Evolutionary conservation across 495 filamentous ascomycete genomes (phyloP), one percentile per base, ranked within the genome.

Genomic region (Penicillium coprophilum): DNA sequence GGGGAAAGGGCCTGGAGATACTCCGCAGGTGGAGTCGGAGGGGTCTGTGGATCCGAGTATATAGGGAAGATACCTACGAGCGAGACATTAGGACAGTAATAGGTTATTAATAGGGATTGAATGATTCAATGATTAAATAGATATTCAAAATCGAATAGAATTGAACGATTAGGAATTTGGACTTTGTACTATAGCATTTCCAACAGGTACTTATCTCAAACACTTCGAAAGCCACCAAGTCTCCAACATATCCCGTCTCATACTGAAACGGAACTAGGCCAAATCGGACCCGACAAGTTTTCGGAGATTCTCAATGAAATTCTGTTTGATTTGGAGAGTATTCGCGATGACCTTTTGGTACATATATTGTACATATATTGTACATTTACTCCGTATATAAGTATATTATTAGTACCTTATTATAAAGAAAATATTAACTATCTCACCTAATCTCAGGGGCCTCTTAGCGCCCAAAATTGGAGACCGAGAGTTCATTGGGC

Each of bases 181-280:
- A n/a, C n/a, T n/a, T n/a, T n/a, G n/a, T n/a, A n/a, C n/a, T n/a
- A n/a, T n/a, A n/a, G n/a, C n/a, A n/a, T n/a, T n/a, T n/a, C n/a
- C n/a, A n/a, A n/a, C n/a, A n/a, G n/a, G n/a, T n/a, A n/a, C n/a
- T n/a, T 27, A 27, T 27, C 34, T 38, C 34, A 38, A 38, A 17
- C 34, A 38, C 34, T 43, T 43, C 17, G 17, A 43, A 43, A 50
- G 30, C 34, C 30, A 30, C 28, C 15, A 17, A 38, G 34, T 23
- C n/a, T n/a, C 10, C 9, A 21, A 21, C 17, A 34, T 6, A 44
- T 3, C 57, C 53, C 48, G 65, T 68, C 60, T 65, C 60, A 68
- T 53, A 50, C 38, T 65, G 62, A 68, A 68, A 65, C 62, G 43
- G 34, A 24, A 49, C 62, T 68, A 66, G 46, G 4, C 62, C 53